Evolutionary conservation across 140 eudicot genomes (phyloP).

Genomic region (Ambrosia hybrid): DNA sequence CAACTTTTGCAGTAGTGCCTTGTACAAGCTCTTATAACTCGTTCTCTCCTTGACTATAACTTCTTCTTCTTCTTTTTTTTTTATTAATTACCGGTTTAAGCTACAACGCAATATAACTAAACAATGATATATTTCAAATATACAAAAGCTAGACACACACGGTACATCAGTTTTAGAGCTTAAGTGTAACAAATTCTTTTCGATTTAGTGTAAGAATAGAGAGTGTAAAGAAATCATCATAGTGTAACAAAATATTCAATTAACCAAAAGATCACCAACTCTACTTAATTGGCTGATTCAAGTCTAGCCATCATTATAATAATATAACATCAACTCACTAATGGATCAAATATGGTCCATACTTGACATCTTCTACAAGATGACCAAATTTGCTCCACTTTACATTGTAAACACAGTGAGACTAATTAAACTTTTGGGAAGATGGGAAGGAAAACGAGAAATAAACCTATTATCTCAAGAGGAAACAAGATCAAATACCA

Average conservation of each 20-base stretch:
- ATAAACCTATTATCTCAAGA: slow-evolving; percentile 7
- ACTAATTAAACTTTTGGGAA: background rate
- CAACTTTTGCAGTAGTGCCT: too few relatives aligned
- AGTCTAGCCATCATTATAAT: slow-evolving; percentile 1
- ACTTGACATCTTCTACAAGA: slow-evolving; percentile 39
- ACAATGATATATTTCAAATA: background rate
- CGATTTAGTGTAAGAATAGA: background rate
- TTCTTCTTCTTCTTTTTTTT: too few relatives aligned
- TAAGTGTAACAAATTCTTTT: background rate
- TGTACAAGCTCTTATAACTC: too few relatives aligned
- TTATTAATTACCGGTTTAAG: too few relatives aligned
- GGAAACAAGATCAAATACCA: slow-evolving; percentile 3
- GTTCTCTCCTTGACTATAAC: too few relatives aligned
- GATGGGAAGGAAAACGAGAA: background rate
- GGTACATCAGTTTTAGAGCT: background rate
- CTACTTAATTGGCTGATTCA: slow-evolving; percentile 9
- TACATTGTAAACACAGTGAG: slow-evolving; percentile 24
- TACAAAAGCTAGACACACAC: background rate
- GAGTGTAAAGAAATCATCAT: background rate
- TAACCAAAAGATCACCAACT: background rate
- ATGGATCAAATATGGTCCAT: slow-evolving; percentile 77
- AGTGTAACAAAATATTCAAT: background rate
- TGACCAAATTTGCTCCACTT: slow-evolving; percentile 91
- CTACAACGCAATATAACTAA: background rate
- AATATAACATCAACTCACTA: slow-evolving; percentile 15